Percentiles rank a stretch among this genome's conserved stretches.
These are phyloP conservation scores for Saururus chinensis DNA, from an alignment of 164 flowering plant species.

Conservation along the genomic window DNA sequence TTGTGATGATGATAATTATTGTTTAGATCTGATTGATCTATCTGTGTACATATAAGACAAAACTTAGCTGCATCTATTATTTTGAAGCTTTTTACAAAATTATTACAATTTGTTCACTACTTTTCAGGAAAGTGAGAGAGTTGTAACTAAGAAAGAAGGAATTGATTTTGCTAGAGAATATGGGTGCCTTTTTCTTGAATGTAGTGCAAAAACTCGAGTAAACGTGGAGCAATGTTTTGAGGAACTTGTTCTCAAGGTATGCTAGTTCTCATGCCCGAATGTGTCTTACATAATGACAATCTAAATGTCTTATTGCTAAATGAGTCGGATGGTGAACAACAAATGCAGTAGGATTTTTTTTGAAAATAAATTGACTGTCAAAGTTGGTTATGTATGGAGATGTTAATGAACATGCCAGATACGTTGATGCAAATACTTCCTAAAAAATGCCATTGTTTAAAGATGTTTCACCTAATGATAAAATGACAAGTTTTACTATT, in stretches of 20 bases:
- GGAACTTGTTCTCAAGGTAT: conserved; percentile 73
- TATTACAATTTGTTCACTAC: neutral
- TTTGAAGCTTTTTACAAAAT: neutral
- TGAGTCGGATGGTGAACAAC: no score
- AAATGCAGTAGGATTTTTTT: no score
- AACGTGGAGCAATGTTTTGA: conserved; percentile 79
- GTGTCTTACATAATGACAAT: no score
- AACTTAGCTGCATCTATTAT: neutral
- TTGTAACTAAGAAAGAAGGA: conserved; percentile 72
- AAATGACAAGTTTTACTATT: no score
- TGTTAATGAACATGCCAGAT: no score
- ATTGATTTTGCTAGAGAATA: conserved; percentile 69
- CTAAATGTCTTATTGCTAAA: no score
- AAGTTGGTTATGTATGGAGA: no score
- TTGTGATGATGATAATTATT: neutral
- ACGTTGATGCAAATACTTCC: no score
- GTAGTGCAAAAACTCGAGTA: conserved; percentile 78
- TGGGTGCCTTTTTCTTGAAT: conserved; percentile 73
- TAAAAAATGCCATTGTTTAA: no score
- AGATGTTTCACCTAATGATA: no score
- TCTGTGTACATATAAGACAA: neutral
- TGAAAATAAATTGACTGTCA: no score
- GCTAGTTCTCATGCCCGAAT: neutral
- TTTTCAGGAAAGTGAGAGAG: conserved; percentile 68
- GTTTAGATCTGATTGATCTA: neutral